phyloP scores from a whole-genome alignment of 257 asterid species.

The Scutellaria barbata region DNA sequence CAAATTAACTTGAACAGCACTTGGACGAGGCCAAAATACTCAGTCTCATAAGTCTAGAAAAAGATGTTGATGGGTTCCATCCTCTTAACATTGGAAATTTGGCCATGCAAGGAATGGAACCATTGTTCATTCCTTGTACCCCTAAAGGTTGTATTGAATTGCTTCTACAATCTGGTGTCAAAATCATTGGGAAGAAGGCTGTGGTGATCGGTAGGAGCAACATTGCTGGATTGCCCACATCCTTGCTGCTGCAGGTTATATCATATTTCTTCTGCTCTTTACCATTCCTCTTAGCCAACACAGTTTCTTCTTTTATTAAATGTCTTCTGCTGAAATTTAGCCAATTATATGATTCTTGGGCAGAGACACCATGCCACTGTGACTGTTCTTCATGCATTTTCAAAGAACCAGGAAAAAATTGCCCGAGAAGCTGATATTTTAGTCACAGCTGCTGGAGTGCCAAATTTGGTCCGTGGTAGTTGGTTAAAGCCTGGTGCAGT shows the following conservation, averaged over 20 bases:
- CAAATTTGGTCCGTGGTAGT: slow-evolving; percentile 78
- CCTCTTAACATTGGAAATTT: slow-evolving; percentile 69
- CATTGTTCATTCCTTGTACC: slow-evolving; percentile 73
- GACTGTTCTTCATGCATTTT: slow-evolving; percentile 64
- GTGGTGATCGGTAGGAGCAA: slow-evolving; percentile 88
- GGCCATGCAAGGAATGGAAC: slow-evolving; percentile 72
- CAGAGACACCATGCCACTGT: slow-evolving; percentile 96
- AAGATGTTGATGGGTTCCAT: slow-evolving; percentile 79
- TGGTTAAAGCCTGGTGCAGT: slow-evolving; percentile 94
- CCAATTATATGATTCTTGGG: slow-evolving; percentile 33
- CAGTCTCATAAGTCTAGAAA: slow-evolving; percentile 55
- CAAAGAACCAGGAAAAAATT: slow-evolving; percentile 66
- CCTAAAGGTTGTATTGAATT: slow-evolving; percentile 75
- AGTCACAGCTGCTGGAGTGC: slow-evolving; percentile 84
- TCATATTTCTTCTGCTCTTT: slow-evolving; percentile 5
- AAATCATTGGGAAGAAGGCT: slow-evolving; percentile 65
- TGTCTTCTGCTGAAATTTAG: slow-evolving; percentile 25
- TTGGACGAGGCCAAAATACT: slow-evolving; percentile 58
- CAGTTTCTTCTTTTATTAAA: slow-evolving; percentile 14
- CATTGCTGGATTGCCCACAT: slow-evolving; percentile 82
- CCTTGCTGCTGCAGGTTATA: slow-evolving; percentile 80
- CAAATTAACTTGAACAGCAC: slow-evolving; percentile 54
- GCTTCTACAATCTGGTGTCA: slow-evolving; percentile 63
- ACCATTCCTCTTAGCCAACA: neutral
- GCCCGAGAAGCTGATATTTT: slow-evolving; percentile 86